Evolutionary conservation across 139 green algal species (phyloP).

Genomic region (Eudorina sp.): DNA sequence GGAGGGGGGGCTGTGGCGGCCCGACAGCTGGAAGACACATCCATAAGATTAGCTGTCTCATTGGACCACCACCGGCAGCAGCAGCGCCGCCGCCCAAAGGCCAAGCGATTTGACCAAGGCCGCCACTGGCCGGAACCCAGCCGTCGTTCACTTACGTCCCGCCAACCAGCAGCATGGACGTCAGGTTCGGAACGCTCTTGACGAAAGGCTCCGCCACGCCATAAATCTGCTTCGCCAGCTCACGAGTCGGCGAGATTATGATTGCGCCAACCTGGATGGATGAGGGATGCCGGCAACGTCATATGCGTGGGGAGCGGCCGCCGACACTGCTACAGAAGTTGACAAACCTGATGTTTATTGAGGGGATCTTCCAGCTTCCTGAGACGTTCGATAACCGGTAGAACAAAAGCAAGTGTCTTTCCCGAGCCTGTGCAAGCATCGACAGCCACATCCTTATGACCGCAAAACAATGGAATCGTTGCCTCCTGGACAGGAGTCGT

Average conservation of each 20-base stretch:
- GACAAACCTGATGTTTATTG: slow-evolving; percentile 81
- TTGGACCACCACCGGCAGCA: too few relatives aligned
- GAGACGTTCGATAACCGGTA: slow-evolving; percentile 94
- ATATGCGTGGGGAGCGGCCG: not conserved
- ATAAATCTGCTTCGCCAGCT: slow-evolving; percentile 94
- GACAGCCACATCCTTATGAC: slow-evolving; percentile 97
- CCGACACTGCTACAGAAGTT: not conserved
- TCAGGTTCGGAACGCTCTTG: slow-evolving; percentile 65
- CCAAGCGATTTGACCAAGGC: too few relatives aligned
- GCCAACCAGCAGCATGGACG: slow-evolving; percentile 79
- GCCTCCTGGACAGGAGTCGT: slow-evolving; percentile 95
- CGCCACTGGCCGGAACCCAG: too few relatives aligned
- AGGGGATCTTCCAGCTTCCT: slow-evolving; percentile 74
- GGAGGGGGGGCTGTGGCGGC: too few relatives aligned
- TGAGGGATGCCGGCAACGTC: too few relatives aligned
- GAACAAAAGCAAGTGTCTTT: slow-evolving; percentile 97
- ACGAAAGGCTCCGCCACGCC: slow-evolving; percentile 89
- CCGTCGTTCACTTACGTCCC: slow-evolving; percentile 81
- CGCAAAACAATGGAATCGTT: slow-evolving; percentile 91
- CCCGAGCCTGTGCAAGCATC: slow-evolving; percentile 97
- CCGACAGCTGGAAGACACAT: too few relatives aligned
- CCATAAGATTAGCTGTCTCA: too few relatives aligned
- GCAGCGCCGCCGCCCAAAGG: too few relatives aligned
- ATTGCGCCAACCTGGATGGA: slow-evolving; percentile 87
- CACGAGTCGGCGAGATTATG: slow-evolving; percentile 93